Percentiles rank a stretch among this genome's conserved stretches.
Evolutionary conservation across 2,329 filamentous ascomycete genomes (phyloP).

Genomic region (Xylariomycetidae sp.): DNA sequence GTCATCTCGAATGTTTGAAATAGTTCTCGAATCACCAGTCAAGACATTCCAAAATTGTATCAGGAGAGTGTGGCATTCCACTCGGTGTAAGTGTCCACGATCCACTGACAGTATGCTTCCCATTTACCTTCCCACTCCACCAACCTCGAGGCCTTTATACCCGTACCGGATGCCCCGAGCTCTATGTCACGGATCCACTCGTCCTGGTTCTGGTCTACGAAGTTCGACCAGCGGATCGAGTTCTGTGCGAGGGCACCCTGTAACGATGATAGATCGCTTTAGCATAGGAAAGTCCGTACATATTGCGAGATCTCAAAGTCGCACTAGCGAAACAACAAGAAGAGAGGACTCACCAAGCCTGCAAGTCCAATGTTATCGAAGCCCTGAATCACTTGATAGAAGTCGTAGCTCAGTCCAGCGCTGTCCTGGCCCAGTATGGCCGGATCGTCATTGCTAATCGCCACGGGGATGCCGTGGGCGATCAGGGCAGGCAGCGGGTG

Average conservation of each 20-base stretch:
- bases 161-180: constrained; percentile 37
- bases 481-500: constrained; percentile 62
- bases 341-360: constrained; percentile 20
- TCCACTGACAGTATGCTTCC: constrained; percentile 63
- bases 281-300: too few relatives aligned
- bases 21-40: too few relatives aligned
- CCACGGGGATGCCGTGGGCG: constrained; percentile 58
- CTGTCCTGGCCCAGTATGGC: constrained; percentile 57
- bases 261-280: too few relatives aligned
- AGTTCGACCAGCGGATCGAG: constrained; percentile 11
- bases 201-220: constrained; percentile 35
- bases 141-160: constrained; percentile 50
- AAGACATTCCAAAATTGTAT: too few relatives aligned
- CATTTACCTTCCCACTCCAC: constrained; percentile 56
- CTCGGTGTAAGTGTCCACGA: constrained; percentile 47
- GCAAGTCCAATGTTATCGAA: constrained; percentile 61
- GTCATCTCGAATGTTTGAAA: too few relatives aligned
- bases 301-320: too few relatives aligned
- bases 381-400: constrained; percentile 63
- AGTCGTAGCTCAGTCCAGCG: constrained; percentile 62
- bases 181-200: constrained; percentile 57
- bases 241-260: constrained; percentile 11
- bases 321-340: too few relatives aligned
- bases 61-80: constrained; percentile 9
- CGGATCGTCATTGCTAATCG: constrained; percentile 63